Evolutionary conservation across 192 early-diverging fungal species (phyloP), one percentile per base, ranked within the genome.

Genomic region (Powellomyces hirtus): DNA sequence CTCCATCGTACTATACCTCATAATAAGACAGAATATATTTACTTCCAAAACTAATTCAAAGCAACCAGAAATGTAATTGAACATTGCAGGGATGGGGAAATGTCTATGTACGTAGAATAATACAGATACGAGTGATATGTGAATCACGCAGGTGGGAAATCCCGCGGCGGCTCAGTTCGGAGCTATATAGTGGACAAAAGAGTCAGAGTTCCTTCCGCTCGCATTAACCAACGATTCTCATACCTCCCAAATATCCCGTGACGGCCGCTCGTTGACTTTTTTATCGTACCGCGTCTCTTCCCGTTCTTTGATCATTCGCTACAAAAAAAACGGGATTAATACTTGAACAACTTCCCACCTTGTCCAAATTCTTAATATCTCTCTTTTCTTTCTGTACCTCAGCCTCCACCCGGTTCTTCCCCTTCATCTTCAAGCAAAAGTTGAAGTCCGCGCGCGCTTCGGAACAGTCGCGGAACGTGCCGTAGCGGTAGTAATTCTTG

Each of bases 401-500:
- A 5, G 76, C 72, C 16, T 70, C 80, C 29, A 35, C 61, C 24
- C 62, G 31, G 22, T 26, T 45, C 74, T 74, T 83, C 20, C 26
- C 33, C 70, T 77, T 85, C 61, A 78, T 64, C 26, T 37, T 59
- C 34, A 74, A 16, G 36, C 81, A 83, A 67, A 85, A 85, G 24
- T 56, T 35, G 52, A 85, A 72, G 14, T 85, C 80, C 20, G 51
- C 66, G 14, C 75, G 45, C 1, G 75, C 74, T 11, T 37, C 44
- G 1, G 71, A 26, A 66, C 83, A 85, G 66, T 83, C 77, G 16
- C 74, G 35, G 37, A 79, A 63, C n/a, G 46, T 72, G 1, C 83
- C 83, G 38, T 81, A 76, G 5, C 77, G 62, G 52, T 83, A 85
- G 70, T 78, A 85, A 42, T 76, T 59, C 66, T 75, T 80, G 35